These are phyloP conservation scores for Ceriops zippeliana DNA, from an alignment of 345 rosid genomes.

Conservation along the genomic window DNA sequence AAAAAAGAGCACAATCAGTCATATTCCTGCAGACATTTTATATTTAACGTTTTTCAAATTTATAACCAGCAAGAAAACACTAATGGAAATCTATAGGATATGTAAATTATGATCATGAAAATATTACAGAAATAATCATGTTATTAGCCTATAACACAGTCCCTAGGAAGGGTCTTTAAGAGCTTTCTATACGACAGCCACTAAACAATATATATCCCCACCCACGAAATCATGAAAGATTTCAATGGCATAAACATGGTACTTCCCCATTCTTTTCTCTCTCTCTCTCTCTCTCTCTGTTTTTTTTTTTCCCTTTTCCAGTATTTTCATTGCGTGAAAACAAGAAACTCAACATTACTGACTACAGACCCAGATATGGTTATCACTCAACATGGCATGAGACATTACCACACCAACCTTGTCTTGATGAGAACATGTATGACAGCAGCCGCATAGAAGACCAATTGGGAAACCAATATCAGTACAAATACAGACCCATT, in stretches of 20 bases:
- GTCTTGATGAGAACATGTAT: constrained; percentile 57
- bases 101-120: no score
- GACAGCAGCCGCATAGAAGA: constrained; percentile 69
- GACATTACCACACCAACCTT: constrained; percentile 46
- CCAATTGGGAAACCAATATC: constrained; percentile 54
- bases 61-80: constrained; percentile 7
- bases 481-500: constrained; percentile 60
- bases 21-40: constrained; percentile 1
- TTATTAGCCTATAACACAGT: not conserved
- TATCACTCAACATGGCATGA: not conserved
- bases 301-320: not conserved
- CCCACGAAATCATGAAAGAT: not conserved
- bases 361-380: constrained; percentile 1
- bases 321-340: not conserved
- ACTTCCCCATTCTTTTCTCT: not conserved
- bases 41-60: not conserved
- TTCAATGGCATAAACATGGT: not conserved
- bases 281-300: not conserved
- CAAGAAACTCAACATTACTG: constrained; percentile 1
- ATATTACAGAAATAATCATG: no score
- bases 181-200: not conserved
- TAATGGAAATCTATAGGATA: not conserved
- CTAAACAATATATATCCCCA: no score
- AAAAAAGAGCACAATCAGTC: not conserved
- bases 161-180: not conserved